These are phyloP conservation scores for Periconia sp. DNA, from an alignment of 2,329 filamentous ascomycete species.

Conservation along the genomic window DNA sequence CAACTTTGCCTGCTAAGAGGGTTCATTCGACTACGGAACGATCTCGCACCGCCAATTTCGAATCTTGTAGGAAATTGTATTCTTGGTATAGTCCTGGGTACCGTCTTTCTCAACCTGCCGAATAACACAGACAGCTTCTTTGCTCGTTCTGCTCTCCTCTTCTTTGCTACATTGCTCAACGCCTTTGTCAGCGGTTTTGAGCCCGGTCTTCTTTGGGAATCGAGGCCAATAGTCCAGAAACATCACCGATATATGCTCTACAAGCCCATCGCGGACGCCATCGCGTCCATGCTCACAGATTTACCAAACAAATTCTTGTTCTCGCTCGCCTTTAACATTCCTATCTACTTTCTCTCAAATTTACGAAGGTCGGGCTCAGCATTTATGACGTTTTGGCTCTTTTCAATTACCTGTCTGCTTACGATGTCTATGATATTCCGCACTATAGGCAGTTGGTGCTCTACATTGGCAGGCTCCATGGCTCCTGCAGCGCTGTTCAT, in stretches of 20 bases:
- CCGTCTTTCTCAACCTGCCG: constrained; percentile 77
- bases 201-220: constrained; percentile 82
- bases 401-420: constrained; percentile 72
- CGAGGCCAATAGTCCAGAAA: constrained; percentile 91
- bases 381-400: constrained; percentile 84
- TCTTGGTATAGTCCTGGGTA: constrained; percentile 76
- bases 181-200: constrained; percentile 64
- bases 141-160: constrained; percentile 75
- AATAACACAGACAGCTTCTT: constrained; percentile 73
- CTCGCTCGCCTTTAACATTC: constrained; percentile 72
- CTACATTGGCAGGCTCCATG: constrained; percentile 62
- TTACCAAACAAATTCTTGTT: constrained; percentile 79
- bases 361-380: constrained; percentile 70
- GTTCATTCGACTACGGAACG: constrained; percentile 73
- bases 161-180: constrained; percentile 54
- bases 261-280: constrained; percentile 83
- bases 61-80: constrained; percentile 70
- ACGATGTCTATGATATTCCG: constrained; percentile 87
- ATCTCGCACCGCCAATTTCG: constrained; percentile 72
- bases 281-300: constrained; percentile 82
- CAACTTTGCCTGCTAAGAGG: constrained; percentile 78
- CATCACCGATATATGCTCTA: constrained; percentile 84
- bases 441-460: constrained; percentile 72
- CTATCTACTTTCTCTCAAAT: constrained; percentile 85
- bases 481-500: constrained; percentile 61